Base-by-base conservation (phyloP, 2,329 filamentous ascomycete species). In the Rhynchosporium secalis region DNA sequence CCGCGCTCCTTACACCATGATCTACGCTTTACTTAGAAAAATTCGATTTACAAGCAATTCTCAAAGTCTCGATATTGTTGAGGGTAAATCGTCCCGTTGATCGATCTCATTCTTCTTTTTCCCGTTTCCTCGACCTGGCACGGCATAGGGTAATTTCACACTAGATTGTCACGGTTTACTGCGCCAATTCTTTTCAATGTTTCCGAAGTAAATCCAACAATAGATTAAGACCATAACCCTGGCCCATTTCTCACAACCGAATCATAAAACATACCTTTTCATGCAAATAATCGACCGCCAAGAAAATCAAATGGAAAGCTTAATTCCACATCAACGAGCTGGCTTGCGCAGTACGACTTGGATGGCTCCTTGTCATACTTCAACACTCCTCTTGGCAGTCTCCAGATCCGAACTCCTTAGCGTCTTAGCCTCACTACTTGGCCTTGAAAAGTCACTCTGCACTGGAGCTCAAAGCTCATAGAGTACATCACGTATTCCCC, bases 1-100 rank as follows among this genome's bases (percentile, higher is more conserved):
- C 46, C 7, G 62, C 45, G n/a, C 52, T 64, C 28, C 54, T 64
- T 33, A 41, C 54, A 52, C 47, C 40, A 36, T 62, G 58, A 48
- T 31, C 43, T 41, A 28, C 15, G 47, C 26, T 12, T 38, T 36
- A 12, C 33, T 33, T 38, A 2, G 20, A 20, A 20, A 20, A 20
- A 36, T 26, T 31, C 29, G 28, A 29, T n/a, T 4, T 36, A 36
- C 3, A 13, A 49, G n/a, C 29, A 8, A 29, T 15, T 28, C 46
- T 15, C 10, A 28, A 13, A 26, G 20, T 36, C 9, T 36, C 33
- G 33, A 6, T 36, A 10, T 36, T 36, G 9, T 36, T 36, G 6
- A 6, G 9, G 5, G 33, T 6, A 10, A 10, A 6, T 36, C 33
- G 33, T 36, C 33, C 33, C 33, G 33, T 36, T 10, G 9, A 36